These are phyloP conservation scores for Torulaspora maleeae DNA, from an alignment of 805 yeast genomes.

Conservation along the genomic window DNA sequence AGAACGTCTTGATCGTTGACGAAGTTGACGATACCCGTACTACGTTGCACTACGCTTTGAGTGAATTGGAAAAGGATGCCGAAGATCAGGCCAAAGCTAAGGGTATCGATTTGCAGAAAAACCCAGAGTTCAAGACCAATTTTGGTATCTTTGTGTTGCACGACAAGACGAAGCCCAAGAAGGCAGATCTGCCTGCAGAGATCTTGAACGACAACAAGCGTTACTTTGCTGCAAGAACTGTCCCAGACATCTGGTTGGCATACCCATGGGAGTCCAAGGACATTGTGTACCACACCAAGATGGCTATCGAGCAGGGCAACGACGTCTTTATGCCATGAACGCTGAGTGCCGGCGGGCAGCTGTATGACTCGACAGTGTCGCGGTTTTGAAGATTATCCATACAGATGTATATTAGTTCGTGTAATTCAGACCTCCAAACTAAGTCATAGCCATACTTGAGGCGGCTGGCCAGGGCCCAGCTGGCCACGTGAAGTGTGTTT, in stretches of 20 bases:
- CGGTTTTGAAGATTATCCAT: neutral
- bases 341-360: neutral
- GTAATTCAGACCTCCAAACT: neutral
- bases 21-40: conserved; percentile 87
- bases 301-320: conserved; percentile 70
- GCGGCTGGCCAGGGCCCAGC: neutral
- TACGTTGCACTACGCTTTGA: conserved; percentile 72
- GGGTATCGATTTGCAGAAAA: conserved; percentile 41
- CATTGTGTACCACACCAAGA: conserved; percentile 65
- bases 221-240: conserved; percentile 69
- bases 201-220: conserved; percentile 51
- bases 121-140: conserved; percentile 49
- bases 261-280: conserved; percentile 84
- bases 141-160: conserved; percentile 76
- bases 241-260: conserved; percentile 80
- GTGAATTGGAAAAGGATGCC: conserved; percentile 70
- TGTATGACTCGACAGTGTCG: neutral
- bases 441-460: neutral
- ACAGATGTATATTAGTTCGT: conserved; percentile 3
- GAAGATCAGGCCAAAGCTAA: conserved; percentile 51
- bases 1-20: conserved; percentile 68
- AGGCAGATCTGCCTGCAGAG: conserved; percentile 63
- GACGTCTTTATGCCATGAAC: conserved; percentile 41
- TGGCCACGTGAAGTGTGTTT: neutral
- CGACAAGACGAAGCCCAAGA: conserved; percentile 67